These are phyloP conservation scores for Globisporangium rhizosaccharum DNA, from an alignment of 352 stramenopile genomes.

Conservation along the genomic window DNA sequence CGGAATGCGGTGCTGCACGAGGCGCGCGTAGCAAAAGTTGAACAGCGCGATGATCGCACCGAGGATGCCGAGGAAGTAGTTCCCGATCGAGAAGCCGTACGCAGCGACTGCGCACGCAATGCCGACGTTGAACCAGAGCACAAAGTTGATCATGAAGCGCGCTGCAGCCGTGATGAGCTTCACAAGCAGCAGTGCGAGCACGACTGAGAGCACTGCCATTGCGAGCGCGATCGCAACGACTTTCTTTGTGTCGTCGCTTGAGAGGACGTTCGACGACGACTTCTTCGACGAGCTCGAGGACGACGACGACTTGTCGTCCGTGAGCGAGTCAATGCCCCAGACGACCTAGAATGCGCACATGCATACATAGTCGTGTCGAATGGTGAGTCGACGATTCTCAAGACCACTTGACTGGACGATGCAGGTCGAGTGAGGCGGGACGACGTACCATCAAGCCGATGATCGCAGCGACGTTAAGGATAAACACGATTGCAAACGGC, in stretches of 20 bases:
- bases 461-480: constrained; percentile 73
- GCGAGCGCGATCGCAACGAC: constrained; percentile 45
- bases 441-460: constrained; percentile 41
- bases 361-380: neutral
- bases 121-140: constrained; percentile 84
- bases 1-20: constrained; percentile 87
- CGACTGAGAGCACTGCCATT: constrained; percentile 54
- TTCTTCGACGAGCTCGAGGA: constrained; percentile 9
- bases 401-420: neutral
- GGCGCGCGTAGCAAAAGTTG: constrained; percentile 82
- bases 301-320: constrained; percentile 10
- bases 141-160: constrained; percentile 79
- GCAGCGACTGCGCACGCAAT: constrained; percentile 57
- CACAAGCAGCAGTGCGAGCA: constrained; percentile 58
- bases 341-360: constrained; percentile 17
- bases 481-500: constrained; percentile 76
- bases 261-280: constrained; percentile 40
- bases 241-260: constrained; percentile 50
- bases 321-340: constrained; percentile 67
- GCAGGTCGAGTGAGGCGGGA: neutral
- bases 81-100: constrained; percentile 66
- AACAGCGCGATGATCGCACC: constrained; percentile 57
- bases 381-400: neutral
- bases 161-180: constrained; percentile 80
- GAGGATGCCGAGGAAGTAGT: constrained; percentile 66